Evolutionary conservation across 768 basidiomycete genomes (phyloP), one percentile per base, ranked within the genome.

Genomic region (Pisolithus tinctorius): DNA sequence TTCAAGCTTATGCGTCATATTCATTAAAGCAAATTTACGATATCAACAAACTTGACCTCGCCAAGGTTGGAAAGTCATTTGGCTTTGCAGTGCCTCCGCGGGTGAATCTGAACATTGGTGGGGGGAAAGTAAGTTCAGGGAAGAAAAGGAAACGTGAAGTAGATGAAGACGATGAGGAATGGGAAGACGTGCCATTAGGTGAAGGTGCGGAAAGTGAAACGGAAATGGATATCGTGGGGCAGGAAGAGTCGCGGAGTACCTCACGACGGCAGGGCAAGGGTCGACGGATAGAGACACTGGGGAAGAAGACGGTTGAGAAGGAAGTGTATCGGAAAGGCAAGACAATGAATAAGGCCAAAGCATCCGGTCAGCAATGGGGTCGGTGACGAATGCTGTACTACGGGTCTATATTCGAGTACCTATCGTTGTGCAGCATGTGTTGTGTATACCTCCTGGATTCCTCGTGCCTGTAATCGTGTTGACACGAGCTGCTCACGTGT

Each of bases 11-110:
- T 66, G 95, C 96, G 20, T 95, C 93, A 11, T 97, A 98, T 74
- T 94, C 93, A 29, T 79, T 96, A 59, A 99, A 99, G 67, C 93
- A 92, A 67, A 95, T 98, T 64, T 99, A 94, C 62, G 92, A 98
- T 70, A 88, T 98, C 54, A 93, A 97, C 66, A 79, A 84, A 51
- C 80, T 99, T 43, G 96, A 99, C 68, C 78, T 99, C 31, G 83
- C 84, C 30, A 95, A 94, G 69, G 93, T 99, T 34, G 95, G 90
- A 25, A 94, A 90, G 65, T 82, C 93, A 8, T 99, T 98, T 61
- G 96, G 96, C 1, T 98, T 99, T 70, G 69, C 89, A 14, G 88
- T 96, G 10, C 95, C 96, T 2, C 96, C 96, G 2, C 80, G 92
- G 27, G 87, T 94, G 54, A 89, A 90, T 62, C 72, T 95, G 43